Percentiles rank a stretch among this genome's conserved stretches.
These are phyloP conservation scores for Phaeosphaeria sp. DNA, from an alignment of 2,329 filamentous ascomycete genomes.

Conservation along the genomic window DNA sequence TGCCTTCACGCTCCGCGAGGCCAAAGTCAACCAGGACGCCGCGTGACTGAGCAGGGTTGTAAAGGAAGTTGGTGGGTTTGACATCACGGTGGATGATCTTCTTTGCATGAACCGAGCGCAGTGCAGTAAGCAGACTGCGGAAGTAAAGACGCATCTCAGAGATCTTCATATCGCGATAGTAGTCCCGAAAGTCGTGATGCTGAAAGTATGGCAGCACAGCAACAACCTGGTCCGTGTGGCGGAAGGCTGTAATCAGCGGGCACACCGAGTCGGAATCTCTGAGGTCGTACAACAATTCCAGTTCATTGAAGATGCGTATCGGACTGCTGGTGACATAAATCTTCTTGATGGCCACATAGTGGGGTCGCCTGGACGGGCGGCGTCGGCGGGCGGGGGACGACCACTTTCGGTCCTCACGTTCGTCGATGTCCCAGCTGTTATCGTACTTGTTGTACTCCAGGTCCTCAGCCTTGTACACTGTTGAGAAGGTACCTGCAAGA, in stretches of 20 bases:
- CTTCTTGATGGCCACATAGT: conserved; percentile 97
- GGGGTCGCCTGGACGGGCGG: conserved; percentile 59
- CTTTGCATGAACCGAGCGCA: conserved; percentile 81
- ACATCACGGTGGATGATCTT: conserved; percentile 93
- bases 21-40: conserved; percentile 99
- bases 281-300: conserved; percentile 89
- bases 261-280: conserved; percentile 85
- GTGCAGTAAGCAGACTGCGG: conserved; percentile 82
- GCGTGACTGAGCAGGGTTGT: conserved; percentile 78
- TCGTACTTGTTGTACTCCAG: conserved; percentile 81
- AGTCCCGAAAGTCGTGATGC: conserved; percentile 91
- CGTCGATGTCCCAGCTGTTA: conserved; percentile 84
- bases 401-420: conserved; percentile 70
- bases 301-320: conserved; percentile 90
- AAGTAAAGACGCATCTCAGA: conserved; percentile 90
- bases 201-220: conserved; percentile 95
- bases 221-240: conserved; percentile 90
- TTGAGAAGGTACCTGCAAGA: conserved; percentile 86
- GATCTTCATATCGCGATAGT: conserved; percentile 89
- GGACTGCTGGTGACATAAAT: conserved; percentile 99
- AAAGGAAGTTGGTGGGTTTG: conserved; percentile 97
- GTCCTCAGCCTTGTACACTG: conserved; percentile 98
- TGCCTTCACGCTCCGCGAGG: conserved; percentile 78
- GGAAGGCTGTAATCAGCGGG: conserved; percentile 95
- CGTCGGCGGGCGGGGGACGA: conserved; percentile 68